These are phyloP conservation scores for Margaritispora aquatica DNA, from an alignment of 495 filamentous ascomycete genomes.

Conservation along the genomic window DNA sequence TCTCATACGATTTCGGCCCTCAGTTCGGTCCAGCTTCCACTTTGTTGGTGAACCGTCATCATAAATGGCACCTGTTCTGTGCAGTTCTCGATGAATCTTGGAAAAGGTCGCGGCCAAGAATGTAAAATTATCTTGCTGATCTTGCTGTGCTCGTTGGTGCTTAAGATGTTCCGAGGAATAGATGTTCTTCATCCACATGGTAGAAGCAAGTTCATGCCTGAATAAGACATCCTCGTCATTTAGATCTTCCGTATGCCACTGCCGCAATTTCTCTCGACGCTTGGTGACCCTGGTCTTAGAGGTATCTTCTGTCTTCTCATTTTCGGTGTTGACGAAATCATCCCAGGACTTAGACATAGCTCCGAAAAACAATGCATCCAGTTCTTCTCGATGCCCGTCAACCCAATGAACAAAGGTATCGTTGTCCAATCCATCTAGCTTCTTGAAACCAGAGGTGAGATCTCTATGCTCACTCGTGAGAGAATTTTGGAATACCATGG, in stretches of 20 bases:
- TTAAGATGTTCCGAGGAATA: slow-evolving; percentile 88
- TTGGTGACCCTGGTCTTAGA: slow-evolving; percentile 60
- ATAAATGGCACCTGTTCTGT: slow-evolving; percentile 72
- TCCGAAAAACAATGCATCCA: slow-evolving; percentile 75
- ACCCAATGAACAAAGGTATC: slow-evolving; percentile 82
- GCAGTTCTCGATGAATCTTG: slow-evolving; percentile 66
- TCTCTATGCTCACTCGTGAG: slow-evolving; percentile 61
- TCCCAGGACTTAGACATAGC: slow-evolving; percentile 78
- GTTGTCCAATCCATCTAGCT: slow-evolving; percentile 80
- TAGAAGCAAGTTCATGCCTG: slow-evolving; percentile 75
- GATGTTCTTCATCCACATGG: slow-evolving; percentile 90
- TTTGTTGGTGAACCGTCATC: slow-evolving; percentile 57
- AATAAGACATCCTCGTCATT: slow-evolving; percentile 63
- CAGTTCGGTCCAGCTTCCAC: slow-evolving; percentile 91
- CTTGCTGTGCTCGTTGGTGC: slow-evolving; percentile 78
- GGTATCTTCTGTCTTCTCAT: slow-evolving; percentile 65
- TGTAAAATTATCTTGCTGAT: slow-evolving; percentile 78
- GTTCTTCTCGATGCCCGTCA: slow-evolving; percentile 71
- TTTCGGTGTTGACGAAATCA: slow-evolving; percentile 73
- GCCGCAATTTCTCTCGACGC: slow-evolving; percentile 72
- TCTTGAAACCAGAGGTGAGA: slow-evolving; percentile 73
- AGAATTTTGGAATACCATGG: slow-evolving; percentile 61
- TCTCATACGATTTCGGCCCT: slow-evolving; percentile 93
- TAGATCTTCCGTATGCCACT: slow-evolving; percentile 65
- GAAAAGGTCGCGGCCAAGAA: slow-evolving; percentile 69